Percentiles rank a stretch among this genome's conserved stretches.
These are phyloP conservation scores for Torrubiella hemipterigena DNA, from an alignment of 2,329 filamentous ascomycete species.

Conservation along the genomic window DNA sequence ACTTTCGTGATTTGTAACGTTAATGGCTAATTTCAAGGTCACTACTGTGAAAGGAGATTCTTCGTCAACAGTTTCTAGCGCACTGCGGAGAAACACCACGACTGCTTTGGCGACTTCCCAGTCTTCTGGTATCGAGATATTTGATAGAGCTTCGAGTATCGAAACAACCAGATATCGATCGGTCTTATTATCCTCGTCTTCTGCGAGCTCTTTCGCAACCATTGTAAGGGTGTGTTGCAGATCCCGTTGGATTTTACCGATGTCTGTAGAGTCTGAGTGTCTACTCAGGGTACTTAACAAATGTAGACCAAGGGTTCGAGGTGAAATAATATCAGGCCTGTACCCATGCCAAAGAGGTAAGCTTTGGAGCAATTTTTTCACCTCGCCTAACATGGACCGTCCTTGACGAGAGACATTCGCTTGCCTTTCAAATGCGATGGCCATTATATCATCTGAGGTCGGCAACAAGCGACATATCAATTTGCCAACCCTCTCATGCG, in stretches of 20 bases:
- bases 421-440: slow-evolving; percentile 50
- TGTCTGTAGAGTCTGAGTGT: too few species aligned
- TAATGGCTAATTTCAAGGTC: slow-evolving; percentile 56
- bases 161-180: too few species aligned
- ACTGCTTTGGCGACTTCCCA: too few species aligned
- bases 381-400: slow-evolving; percentile 39
- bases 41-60: slow-evolving; percentile 16
- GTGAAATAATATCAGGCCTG: slow-evolving; percentile 40
- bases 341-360: slow-evolving; percentile 49
- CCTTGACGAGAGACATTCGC: slow-evolving; percentile 58
- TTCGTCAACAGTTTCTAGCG: too few species aligned
- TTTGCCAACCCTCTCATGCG: slow-evolving; percentile 38
- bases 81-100: too few species aligned
- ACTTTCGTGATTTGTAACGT: slow-evolving; percentile 72
- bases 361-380: slow-evolving; percentile 40
- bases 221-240: too few species aligned
- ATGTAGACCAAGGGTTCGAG: slow-evolving; percentile 51
- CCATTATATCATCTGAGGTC: slow-evolving; percentile 40
- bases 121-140: too few species aligned
- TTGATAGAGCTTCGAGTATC: too few species aligned
- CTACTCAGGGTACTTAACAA: slow-evolving; percentile 26
- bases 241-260: too few species aligned
- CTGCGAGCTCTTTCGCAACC: too few species aligned
- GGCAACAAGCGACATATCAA: slow-evolving; percentile 45
- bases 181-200: too few species aligned